These are phyloP conservation scores for Immersiella caudata DNA, from an alignment of 495 filamentous ascomycete genomes.

Conservation along the genomic window DNA sequence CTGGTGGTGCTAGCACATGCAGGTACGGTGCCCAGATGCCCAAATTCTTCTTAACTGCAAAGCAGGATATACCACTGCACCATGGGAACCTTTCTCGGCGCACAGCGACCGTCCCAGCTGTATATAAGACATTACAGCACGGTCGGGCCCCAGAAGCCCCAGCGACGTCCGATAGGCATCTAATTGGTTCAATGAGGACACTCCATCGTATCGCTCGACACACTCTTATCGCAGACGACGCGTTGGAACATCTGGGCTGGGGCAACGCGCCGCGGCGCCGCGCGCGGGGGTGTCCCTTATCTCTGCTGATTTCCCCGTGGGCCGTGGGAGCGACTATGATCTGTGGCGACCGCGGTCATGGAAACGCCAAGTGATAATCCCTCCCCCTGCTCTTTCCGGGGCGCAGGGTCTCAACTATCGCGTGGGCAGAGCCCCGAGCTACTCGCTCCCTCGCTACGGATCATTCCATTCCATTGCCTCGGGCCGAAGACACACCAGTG, in stretches of 20 bases:
- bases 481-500: no score
- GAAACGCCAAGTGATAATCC: conserved; percentile 11
- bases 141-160: background rate
- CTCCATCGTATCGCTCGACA: background rate
- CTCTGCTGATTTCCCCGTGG: background rate
- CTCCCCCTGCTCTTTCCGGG: no score
- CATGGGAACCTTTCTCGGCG: background rate
- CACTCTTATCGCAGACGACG: conserved; percentile 2
- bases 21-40: conserved; percentile 5
- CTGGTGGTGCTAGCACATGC: background rate
- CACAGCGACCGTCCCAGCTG: background rate
- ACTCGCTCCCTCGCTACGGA: no score
- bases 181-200: background rate
- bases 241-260: background rate
- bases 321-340: background rate
- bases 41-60: no score
- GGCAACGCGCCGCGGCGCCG: background rate
- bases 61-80: background rate
- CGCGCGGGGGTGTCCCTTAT: background rate
- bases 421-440: no score
- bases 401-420: no score
- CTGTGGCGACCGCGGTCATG: background rate
- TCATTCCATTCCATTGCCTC: no score
- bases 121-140: background rate
- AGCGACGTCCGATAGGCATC: no score